These are phyloP conservation scores for Aphanoascus verrucosus DNA, from an alignment of 2,329 filamentous ascomycete species.

Conservation along the genomic window DNA sequence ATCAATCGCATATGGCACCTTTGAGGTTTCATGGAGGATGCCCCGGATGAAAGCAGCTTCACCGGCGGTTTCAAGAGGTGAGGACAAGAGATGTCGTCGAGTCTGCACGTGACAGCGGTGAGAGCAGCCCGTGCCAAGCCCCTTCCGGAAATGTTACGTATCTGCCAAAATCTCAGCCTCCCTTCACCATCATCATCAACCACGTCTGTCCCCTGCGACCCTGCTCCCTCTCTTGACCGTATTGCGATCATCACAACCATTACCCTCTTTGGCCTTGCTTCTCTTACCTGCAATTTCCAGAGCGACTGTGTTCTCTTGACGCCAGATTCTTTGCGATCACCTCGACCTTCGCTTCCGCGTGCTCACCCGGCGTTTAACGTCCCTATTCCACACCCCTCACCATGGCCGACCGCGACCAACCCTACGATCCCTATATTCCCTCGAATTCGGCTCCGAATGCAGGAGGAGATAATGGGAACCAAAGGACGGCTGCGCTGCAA, in stretches of 20 bases:
- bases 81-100: background rate
- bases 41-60: background rate
- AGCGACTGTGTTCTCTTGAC: background rate
- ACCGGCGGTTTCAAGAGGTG: background rate
- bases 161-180: background rate
- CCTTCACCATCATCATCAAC: background rate
- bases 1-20: background rate
- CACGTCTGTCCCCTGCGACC: background rate
- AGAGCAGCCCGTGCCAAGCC: slow-evolving; percentile 9
- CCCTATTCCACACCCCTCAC: slow-evolving; percentile 17
- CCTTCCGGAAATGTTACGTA: slow-evolving; percentile 9
- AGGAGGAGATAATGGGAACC: slow-evolving; percentile 46
- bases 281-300: background rate
- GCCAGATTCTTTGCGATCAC: background rate
- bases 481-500: slow-evolving; percentile 65
- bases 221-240: background rate
- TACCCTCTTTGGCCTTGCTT: background rate
- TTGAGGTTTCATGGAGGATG: background rate
- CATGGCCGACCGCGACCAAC: slow-evolving; percentile 51
- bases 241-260: background rate
- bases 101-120: slow-evolving; percentile 5
- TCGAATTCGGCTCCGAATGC: slow-evolving; percentile 47
- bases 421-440: slow-evolving; percentile 85
- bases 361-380: background rate
- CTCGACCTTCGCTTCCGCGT: background rate